Evolutionary conservation across 768 basidiomycete species (phyloP).

Genomic region (Leucocoprinus leucothites): DNA sequence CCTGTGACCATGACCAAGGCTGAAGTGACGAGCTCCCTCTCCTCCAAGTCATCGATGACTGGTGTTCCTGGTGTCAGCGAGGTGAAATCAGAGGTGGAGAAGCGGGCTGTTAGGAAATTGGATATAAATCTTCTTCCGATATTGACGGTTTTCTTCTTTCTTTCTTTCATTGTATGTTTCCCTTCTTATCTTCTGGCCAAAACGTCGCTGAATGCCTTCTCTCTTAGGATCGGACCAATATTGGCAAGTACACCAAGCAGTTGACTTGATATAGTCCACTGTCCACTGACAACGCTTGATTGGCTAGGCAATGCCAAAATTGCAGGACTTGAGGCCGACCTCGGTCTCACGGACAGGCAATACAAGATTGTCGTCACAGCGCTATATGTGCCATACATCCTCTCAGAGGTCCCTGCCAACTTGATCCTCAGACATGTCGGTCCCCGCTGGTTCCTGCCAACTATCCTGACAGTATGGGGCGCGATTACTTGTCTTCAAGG

Average conservation of each 20-base stretch:
- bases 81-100: neutral
- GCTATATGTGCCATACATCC: constrained; percentile 37
- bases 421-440: constrained; percentile 40
- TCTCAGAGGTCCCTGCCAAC: constrained; percentile 47
- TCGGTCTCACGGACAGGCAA: constrained; percentile 34
- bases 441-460: constrained; percentile 45
- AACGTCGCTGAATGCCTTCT: neutral
- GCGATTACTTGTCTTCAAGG: constrained; percentile 46
- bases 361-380: constrained; percentile 34
- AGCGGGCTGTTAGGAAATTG: constrained; percentile 6
- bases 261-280: neutral
- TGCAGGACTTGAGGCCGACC: constrained; percentile 43
- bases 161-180: constrained; percentile 30
- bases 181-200: neutral
- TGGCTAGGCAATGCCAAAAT: constrained; percentile 39
- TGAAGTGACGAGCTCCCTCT: neutral
- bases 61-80: neutral
- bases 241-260: constrained; percentile 19
- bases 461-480: constrained; percentile 49
- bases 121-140: constrained; percentile 23
- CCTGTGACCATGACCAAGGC: neutral
- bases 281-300: neutral
- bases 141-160: constrained; percentile 31
- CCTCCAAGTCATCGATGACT: neutral
- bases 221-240: constrained; percentile 30